Percentiles rank a stretch among this genome's conserved stretches.
These are phyloP conservation scores for Ehretia macrophylla DNA, from an alignment of 257 asterid species.

Conservation along the genomic window DNA sequence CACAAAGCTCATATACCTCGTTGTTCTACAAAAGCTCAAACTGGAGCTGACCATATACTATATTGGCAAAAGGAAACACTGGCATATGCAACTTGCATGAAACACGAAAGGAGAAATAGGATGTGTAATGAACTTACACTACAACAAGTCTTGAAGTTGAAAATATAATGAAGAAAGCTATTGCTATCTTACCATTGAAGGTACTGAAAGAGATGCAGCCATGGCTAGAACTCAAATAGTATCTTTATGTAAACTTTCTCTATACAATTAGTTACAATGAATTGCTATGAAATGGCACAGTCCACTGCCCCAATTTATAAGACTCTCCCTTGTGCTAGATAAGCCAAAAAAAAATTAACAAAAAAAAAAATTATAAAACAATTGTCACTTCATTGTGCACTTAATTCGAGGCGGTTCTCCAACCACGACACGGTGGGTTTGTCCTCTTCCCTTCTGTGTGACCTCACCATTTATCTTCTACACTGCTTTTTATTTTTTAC, in stretches of 20 bases:
- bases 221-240: conserved; percentile 60
- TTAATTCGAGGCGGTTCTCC: conserved; percentile 27
- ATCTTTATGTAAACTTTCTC: not conserved
- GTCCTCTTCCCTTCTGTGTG: conserved; percentile 5
- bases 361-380: conserved; percentile 26
- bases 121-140: no score
- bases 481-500: no score
- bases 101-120: not conserved
- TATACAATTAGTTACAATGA: conserved; percentile 15
- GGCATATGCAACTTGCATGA: not conserved
- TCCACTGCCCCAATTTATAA: conserved; percentile 40
- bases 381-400: not conserved
- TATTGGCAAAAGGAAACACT: not conserved
- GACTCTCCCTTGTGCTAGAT: conserved; percentile 10
- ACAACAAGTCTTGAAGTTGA: not conserved
- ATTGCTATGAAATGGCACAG: not conserved
- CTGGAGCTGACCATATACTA: no score
- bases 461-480: conserved; percentile 1
- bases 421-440: no score
- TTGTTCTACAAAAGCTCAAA: no score
- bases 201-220: conserved; percentile 86
- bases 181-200: conserved; percentile 63
- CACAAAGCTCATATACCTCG: no score
- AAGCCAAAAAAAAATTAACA: not conserved
- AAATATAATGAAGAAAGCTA: not conserved